Conservation (phyloP, 371 early-diverging fungal species). For the Syncephalastrum sp. region DNA sequence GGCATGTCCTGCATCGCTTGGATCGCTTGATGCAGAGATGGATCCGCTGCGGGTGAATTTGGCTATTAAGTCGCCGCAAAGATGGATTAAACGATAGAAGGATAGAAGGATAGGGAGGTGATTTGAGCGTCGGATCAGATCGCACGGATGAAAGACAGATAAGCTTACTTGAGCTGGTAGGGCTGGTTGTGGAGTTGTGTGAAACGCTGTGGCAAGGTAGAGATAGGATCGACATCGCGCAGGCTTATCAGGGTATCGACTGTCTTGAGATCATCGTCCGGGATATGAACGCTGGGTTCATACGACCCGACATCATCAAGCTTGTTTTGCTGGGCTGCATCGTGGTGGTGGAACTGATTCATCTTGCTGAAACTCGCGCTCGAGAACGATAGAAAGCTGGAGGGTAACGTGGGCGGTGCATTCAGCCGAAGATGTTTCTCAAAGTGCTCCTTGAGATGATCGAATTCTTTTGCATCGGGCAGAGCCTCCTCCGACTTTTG, state of each 20-base stretch:
- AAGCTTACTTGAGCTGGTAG: constrained; percentile 41
- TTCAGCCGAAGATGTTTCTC: constrained; percentile 64
- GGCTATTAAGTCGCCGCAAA: constrained; percentile 16
- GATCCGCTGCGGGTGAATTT: constrained; percentile 81
- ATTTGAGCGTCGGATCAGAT: background rate
- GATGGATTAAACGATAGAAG: too few relatives aligned
- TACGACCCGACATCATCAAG: constrained; percentile 52
- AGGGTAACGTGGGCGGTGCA: constrained; percentile 36
- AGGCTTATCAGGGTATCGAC: constrained; percentile 50
- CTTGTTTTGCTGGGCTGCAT: constrained; percentile 31
- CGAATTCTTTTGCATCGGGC: constrained; percentile 80
- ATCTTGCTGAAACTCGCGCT: constrained; percentile 42
- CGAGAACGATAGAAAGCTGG: constrained; percentile 42
- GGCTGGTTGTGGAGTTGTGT: constrained; percentile 72
- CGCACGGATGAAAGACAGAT: too few relatives aligned
- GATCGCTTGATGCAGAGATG: constrained; percentile 84
- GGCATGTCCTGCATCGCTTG: constrained; percentile 84
- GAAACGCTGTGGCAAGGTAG: constrained; percentile 68
- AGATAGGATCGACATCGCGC: constrained; percentile 52
- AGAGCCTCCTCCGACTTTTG: constrained; percentile 74
- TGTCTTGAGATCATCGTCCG: constrained; percentile 44
- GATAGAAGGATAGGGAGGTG: background rate
- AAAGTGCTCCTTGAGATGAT: constrained; percentile 78
- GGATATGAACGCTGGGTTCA: constrained; percentile 48
- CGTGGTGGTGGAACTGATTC: constrained; percentile 30